These are phyloP conservation scores for Stachybotrys elegans DNA, from an alignment of 2,329 filamentous ascomycete genomes.

Conservation along the genomic window DNA sequence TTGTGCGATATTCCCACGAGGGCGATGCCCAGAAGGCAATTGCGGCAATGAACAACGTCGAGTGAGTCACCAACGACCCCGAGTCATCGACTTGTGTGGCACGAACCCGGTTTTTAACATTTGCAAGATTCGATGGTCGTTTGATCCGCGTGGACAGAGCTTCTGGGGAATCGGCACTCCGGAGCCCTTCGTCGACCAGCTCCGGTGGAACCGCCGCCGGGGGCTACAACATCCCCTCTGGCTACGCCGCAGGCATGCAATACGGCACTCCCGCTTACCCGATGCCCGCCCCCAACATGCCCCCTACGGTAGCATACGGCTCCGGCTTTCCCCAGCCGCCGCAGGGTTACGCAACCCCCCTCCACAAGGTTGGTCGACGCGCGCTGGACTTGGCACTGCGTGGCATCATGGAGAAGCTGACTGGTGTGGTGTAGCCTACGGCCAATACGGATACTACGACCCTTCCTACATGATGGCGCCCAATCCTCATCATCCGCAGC, in stretches of 20 bases:
- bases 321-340: slow-evolving; percentile 31
- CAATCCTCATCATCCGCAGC: slow-evolving; percentile 13
- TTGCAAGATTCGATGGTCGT: slow-evolving; percentile 81
- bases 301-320: slow-evolving; percentile 29
- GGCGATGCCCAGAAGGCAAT: slow-evolving; percentile 74
- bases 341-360: slow-evolving; percentile 28
- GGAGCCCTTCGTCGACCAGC: slow-evolving; percentile 30
- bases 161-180: slow-evolving; percentile 51
- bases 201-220: slow-evolving; percentile 19
- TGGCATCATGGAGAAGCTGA: no score
- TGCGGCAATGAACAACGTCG: slow-evolving; percentile 76
- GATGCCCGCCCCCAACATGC: slow-evolving; percentile 30
- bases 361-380: slow-evolving; percentile 43
- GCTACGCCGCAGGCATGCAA: not conserved
- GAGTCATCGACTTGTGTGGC: slow-evolving; percentile 8
- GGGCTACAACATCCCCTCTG: not conserved
- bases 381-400: no score
- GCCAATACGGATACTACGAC: slow-evolving; percentile 43
- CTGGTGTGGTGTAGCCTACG: no score
- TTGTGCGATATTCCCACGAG: slow-evolving; percentile 82
- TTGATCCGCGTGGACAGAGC: slow-evolving; percentile 94
- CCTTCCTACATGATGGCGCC: slow-evolving; percentile 29
- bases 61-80: slow-evolving; percentile 53
- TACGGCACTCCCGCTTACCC: slow-evolving; percentile 23
- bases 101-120: slow-evolving; percentile 12